Conservation (phyloP, 768 basidiomycete genomes). For the Termitomyces sp. region DNA sequence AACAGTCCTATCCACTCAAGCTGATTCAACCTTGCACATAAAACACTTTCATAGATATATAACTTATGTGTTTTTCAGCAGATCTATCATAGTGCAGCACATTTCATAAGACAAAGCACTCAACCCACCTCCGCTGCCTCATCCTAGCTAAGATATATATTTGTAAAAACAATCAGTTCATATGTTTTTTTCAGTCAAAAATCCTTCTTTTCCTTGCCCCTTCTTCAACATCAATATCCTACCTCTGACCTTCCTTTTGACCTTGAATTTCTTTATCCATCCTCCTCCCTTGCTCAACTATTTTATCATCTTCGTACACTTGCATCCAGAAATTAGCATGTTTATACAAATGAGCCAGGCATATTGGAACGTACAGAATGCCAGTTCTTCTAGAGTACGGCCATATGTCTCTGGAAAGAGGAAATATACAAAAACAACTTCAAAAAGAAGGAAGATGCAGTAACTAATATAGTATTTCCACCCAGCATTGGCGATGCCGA, state of each 20-base stretch:
- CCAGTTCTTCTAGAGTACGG: slow-evolving; percentile 50
- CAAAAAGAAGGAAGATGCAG: slow-evolving; percentile 45
- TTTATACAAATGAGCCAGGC: neutral
- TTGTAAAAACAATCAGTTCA: too few species aligned
- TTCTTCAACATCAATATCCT: neutral
- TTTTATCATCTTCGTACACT: slow-evolving; percentile 39
- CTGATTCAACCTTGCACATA: too few species aligned
- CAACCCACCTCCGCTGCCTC: too few species aligned
- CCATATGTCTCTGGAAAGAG: slow-evolving; percentile 56
- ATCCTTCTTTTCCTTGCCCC: neutral
- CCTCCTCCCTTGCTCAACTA: slow-evolving; percentile 33
- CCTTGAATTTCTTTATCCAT: slow-evolving; percentile 37
- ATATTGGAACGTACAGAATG: slow-evolving; percentile 38
- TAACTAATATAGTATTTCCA: slow-evolving; percentile 61
- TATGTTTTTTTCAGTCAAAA: too few species aligned
- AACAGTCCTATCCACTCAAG: too few species aligned
- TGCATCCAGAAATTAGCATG: neutral
- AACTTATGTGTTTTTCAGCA: too few species aligned
- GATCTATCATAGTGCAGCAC: too few species aligned
- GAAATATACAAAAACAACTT: slow-evolving; percentile 53
- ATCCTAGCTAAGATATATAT: too few species aligned
- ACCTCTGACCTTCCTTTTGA: slow-evolving; percentile 1
- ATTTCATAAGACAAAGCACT: too few species aligned
- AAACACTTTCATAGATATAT: too few species aligned
- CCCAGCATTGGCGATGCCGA: slow-evolving; percentile 49